A percentile compares a stretch with the other conserved stretches of the same genome.
These are phyloP conservation scores for Pythium brachiatum DNA, from an alignment of 352 stramenopile genomes.

Conservation along the genomic window DNA sequence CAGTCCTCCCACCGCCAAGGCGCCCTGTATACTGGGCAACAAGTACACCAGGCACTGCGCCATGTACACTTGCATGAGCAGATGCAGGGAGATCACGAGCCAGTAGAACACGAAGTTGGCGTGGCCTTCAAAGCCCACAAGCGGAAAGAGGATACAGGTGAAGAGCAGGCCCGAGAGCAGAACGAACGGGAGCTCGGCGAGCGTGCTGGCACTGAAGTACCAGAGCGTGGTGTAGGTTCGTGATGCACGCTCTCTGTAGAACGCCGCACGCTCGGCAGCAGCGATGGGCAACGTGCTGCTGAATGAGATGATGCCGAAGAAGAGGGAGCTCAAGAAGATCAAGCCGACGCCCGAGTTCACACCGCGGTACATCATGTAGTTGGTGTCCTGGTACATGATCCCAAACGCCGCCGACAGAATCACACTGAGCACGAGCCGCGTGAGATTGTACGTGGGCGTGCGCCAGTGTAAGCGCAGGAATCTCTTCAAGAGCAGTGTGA, in stretches of 20 bases:
- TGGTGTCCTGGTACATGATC: conserved; percentile 60
- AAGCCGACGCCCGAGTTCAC: conserved; percentile 61
- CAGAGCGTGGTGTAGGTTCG: conserved; percentile 69
- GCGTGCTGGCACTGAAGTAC: conserved; percentile 57
- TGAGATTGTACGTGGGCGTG: conserved; percentile 72
- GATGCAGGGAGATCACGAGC: conserved; percentile 42
- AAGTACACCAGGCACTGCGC: conserved; percentile 45
- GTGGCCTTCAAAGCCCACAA: conserved; percentile 46
- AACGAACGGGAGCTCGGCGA: conserved; percentile 78
- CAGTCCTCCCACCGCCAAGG: conserved; percentile 35
- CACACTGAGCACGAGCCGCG: conserved; percentile 56
- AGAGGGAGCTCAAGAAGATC: conserved; percentile 84
- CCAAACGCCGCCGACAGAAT: conserved; percentile 68
- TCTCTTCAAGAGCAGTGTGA: conserved; percentile 35
- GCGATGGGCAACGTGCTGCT: conserved; percentile 64
- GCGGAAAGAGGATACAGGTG: conserved; percentile 53
- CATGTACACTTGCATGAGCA: conserved; percentile 52
- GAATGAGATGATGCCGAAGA: conserved; percentile 71
- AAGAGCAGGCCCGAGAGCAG: conserved; percentile 49
- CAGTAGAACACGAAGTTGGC: conserved; percentile 53
- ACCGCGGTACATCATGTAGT: conserved; percentile 44
- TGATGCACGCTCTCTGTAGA: conserved; percentile 43
- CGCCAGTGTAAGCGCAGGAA: conserved; percentile 41
- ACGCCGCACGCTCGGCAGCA: conserved; percentile 69
- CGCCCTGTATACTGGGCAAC: conserved; percentile 39